Evolutionary conservation across 2,329 filamentous ascomycete species (phyloP), one percentile per base, ranked within the genome.

Genomic region (Didymella glomerata): DNA sequence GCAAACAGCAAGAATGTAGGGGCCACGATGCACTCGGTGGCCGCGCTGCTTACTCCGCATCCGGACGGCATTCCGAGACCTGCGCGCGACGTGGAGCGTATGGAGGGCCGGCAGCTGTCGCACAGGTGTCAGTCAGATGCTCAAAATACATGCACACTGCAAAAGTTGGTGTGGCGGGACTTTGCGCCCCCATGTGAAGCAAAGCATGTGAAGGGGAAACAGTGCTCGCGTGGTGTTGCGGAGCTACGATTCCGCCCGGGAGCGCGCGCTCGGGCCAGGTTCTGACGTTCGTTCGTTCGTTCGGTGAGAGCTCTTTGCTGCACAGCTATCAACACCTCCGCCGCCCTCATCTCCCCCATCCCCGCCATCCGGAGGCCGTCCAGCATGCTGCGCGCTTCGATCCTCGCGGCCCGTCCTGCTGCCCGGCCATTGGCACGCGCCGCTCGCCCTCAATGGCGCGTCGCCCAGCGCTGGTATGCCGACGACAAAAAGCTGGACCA

Each of bases 351-450:
- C 61, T 24, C 49, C 45, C 56, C 60, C 67, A 65, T 68, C 62
- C 52, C 54, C 64, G 64, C 67, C 64, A 68, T 68, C 67, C 64
- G 66, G 67, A 70, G 71, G 72, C 78, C 78, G 82, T 81, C 75
- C 79, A 80, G 72, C 69, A 85, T 85, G 83, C 81, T 85, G 82
- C 83, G 83, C 77, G 80, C 80, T 70, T 83, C 82, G 71, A 77
- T 85, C 76, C 77, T 81, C 66, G 76, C 80, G 73, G 82, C 76
- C 70, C 65, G 78, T 70, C 73, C 79, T 77, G 78, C 79, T 76
- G 78, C 68, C 62, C 65, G 71, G 68, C 68, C 69, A 71, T 62
- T 70, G 71, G 68, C 64, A 50, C 67, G 68, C 55, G 63, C 65
- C 64, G 67, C 72, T 66, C 67, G 76, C 68, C 73, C 70, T 65